Evolutionary conservation across 495 filamentous ascomycete genomes (phyloP).

Genomic region (Glarea lozoyensis): DNA sequence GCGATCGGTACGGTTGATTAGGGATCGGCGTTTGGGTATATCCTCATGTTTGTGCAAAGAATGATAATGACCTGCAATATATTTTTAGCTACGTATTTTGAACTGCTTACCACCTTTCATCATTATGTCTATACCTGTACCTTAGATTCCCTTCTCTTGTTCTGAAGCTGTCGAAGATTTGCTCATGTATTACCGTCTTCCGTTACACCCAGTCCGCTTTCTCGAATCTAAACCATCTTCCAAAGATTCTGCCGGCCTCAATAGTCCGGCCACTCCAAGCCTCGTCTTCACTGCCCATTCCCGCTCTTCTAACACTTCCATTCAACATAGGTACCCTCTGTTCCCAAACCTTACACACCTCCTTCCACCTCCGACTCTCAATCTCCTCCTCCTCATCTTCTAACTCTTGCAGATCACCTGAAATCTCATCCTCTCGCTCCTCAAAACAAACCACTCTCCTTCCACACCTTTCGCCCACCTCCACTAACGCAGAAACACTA

Average conservation of each 20-base stretch:
- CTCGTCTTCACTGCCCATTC: conserved; percentile 41
- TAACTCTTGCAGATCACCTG: conserved; percentile 34
- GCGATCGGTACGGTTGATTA: not conserved
- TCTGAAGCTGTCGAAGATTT: too few species aligned
- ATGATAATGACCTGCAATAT: conserved; percentile 15
- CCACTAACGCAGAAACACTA: conserved; percentile 58
- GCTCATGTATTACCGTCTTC: not conserved
- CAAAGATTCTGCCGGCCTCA: conserved; percentile 51
- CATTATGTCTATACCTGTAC: too few species aligned
- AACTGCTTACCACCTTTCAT: too few species aligned
- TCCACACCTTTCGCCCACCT: conserved; percentile 40
- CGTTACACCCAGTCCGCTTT: conserved; percentile 9
- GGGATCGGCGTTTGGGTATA: conserved; percentile 21
- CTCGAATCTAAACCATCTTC: conserved; percentile 56
- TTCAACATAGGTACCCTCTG: conserved; percentile 56
- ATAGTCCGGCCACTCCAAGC: conserved; percentile 60
- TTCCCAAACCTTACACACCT: conserved; percentile 19
- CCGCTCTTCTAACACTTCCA: conserved; percentile 38
- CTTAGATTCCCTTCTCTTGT: too few species aligned
- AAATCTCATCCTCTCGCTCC: conserved; percentile 18
- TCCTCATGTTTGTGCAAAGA: conserved; percentile 15
- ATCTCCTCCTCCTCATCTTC: conserved; percentile 20
- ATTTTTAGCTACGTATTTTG: not conserved
- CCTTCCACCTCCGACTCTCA: conserved; percentile 5
- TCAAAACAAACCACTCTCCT: conserved; percentile 15